Conservation (phyloP, 139 green algal species). For the Microglena sp. region DNA sequence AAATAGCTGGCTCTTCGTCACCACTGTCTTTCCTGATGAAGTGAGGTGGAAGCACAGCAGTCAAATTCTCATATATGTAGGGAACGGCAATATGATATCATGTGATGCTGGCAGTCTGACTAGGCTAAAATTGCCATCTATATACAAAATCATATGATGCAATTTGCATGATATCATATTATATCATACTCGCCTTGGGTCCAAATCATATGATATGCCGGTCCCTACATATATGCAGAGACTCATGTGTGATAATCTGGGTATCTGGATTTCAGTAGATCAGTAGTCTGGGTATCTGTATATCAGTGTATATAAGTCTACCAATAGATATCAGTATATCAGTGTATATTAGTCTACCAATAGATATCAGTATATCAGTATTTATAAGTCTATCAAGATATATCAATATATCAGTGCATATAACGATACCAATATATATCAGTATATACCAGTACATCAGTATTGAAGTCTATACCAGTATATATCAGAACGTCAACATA, state of each 20-base stretch:
- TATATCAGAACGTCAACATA: no score
- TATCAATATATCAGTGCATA: constrained; percentile 4
- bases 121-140: no score
- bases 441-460: neutral
- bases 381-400: constrained; percentile 1
- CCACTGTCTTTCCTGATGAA: constrained; percentile 7
- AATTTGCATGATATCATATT: no score
- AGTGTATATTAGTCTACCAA: neutral
- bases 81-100: neutral
- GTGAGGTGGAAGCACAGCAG: no score
- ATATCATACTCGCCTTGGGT: no score
- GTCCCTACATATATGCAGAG: neutral
- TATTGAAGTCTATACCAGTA: no score
- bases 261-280: neutral
- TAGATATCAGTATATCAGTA: neutral
- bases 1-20: constrained; percentile 15
- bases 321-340: neutral
- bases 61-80: neutral
- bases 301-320: neutral
- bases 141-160: no score
- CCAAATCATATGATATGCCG: no score
- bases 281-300: neutral
- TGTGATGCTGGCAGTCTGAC: neutral
- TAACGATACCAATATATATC: neutral
- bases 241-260: neutral